Conservation (phyloP, 495 filamentous ascomycete species). For the Neurospora sp. region DNA sequence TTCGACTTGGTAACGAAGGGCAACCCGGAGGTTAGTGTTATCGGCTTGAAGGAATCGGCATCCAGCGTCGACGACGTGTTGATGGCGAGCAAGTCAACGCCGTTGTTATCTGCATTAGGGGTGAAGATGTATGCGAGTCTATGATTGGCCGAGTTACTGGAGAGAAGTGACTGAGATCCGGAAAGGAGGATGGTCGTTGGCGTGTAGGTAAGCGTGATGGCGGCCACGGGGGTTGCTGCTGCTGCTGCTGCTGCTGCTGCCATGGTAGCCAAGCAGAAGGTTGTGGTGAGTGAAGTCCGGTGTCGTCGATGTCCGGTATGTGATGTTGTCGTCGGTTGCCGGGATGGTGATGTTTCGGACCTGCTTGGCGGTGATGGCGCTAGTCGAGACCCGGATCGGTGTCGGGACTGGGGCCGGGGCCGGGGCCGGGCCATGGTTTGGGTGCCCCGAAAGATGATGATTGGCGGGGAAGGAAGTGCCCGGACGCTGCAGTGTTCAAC, state of each 20-base stretch:
- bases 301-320: conserved; percentile 3
- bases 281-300: neutral
- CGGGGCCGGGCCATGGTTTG: neutral
- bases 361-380: neutral
- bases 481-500: neutral
- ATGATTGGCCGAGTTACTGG: conserved; percentile 19
- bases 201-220: conserved; percentile 56
- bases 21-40: conserved; percentile 48
- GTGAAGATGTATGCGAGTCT: conserved; percentile 51
- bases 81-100: conserved; percentile 48
- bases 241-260: neutral
- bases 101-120: conserved; percentile 23
- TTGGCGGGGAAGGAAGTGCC: neutral
- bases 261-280: neutral
- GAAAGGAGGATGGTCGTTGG: conserved; percentile 58
- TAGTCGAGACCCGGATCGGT: neutral
- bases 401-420: neutral
- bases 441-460: neutral
- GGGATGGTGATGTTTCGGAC: neutral
- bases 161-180: conserved; percentile 28
- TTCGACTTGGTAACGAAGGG: conserved; percentile 48
- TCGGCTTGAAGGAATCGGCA: conserved; percentile 39
- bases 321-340: neutral
- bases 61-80: conserved; percentile 50
- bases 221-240: conserved; percentile 1